These are phyloP conservation scores for Iris macrosiphon DNA, from an alignment of 106 monocot genomes.

Conservation along the genomic window DNA sequence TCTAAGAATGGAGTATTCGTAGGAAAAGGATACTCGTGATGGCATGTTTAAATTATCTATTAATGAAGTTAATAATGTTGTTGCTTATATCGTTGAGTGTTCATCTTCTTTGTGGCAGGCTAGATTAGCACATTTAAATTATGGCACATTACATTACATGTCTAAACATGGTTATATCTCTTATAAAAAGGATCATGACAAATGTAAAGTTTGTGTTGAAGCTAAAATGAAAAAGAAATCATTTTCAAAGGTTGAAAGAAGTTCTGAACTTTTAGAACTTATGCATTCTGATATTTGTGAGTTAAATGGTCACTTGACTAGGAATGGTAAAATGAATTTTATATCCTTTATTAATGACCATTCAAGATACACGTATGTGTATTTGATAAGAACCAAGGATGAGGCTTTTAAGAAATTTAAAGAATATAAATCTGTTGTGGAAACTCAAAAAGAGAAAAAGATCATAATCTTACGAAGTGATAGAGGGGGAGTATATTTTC, in stretches of 20 bases:
- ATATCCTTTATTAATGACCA: constrained; percentile 4
- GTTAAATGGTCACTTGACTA: constrained; percentile 17
- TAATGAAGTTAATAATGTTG: constrained; percentile 4
- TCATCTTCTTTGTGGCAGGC: constrained; percentile 8
- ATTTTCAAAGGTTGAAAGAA: not conserved
- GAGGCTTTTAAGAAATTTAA: constrained; percentile 13
- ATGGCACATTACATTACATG: not conserved
- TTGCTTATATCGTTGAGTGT: not conserved
- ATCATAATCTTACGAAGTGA: constrained; percentile 9
- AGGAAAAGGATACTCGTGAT: constrained; percentile 11
- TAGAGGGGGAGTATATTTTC: constrained; percentile 14
- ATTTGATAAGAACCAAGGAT: constrained; percentile 4
- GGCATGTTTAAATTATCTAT: constrained; percentile 3
- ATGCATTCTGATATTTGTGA: constrained; percentile 16
- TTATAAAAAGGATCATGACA: not conserved
- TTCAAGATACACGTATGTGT: not conserved
- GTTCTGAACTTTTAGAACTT: not conserved
- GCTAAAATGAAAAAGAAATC: constrained; percentile 1
- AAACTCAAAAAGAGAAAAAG: constrained; percentile 9
- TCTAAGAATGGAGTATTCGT: constrained; percentile 5
- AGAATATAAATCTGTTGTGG: constrained; percentile 4
- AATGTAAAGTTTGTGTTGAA: constrained; percentile 11
- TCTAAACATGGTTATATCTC: constrained; percentile 3
- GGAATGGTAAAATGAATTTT: not conserved
- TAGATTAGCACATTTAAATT: constrained; percentile 13